A percentile compares a stretch with the other conserved stretches of the same genome.
Evolutionary conservation across 75 land plant species (phyloP).

Genomic region (Pinus albicaulis): DNA sequence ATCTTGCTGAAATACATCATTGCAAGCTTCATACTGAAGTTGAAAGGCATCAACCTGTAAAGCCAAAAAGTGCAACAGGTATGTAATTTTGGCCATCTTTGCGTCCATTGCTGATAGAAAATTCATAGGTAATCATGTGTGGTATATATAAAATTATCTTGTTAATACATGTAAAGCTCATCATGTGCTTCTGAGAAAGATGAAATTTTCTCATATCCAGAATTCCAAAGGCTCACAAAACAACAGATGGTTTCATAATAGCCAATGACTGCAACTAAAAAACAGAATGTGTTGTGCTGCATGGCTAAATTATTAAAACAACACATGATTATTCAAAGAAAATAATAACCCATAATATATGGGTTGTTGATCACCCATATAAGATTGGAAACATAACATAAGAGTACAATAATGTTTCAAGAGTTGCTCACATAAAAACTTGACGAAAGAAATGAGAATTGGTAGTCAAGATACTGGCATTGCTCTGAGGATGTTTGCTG

Average conservation of each 20-base stretch:
- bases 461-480: too few species aligned
- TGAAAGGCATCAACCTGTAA: conserved; percentile 2
- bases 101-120: neutral
- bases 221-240: neutral
- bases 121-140: too few species aligned
- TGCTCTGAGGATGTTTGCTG: too few species aligned
- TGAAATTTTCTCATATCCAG: neutral
- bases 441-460: too few species aligned
- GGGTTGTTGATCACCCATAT: too few species aligned
- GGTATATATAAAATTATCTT: too few species aligned
- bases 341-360: neutral
- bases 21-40: neutral
- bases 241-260: neutral
- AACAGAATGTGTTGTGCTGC: neutral
- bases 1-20: neutral
- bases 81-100: neutral
- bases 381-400: too few species aligned
- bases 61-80: neutral
- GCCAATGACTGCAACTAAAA: neutral
- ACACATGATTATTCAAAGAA: neutral
- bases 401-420: too few species aligned
- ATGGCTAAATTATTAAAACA: neutral
- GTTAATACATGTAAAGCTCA: too few species aligned
- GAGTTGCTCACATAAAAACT: too few species aligned
- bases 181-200: neutral